Conservation (phyloP, 2,329 filamentous ascomycete genomes). For the Botrytis porri region DNA sequence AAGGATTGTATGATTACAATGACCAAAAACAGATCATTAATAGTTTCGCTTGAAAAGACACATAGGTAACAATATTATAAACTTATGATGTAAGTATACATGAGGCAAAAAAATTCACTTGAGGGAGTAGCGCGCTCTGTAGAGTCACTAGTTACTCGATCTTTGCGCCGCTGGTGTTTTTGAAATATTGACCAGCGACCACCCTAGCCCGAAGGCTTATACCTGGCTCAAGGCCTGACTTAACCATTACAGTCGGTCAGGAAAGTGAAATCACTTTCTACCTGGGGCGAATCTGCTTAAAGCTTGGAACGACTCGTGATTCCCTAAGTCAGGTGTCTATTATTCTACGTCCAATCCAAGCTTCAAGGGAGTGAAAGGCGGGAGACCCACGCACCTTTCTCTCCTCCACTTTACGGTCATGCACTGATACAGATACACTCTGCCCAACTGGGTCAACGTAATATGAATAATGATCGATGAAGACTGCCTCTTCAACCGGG, state of each 20-base stretch:
- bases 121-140: background rate
- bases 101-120: background rate
- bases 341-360: background rate
- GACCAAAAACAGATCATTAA: background rate
- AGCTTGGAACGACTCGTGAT: background rate
- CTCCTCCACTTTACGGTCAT: background rate
- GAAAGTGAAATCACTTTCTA: background rate
- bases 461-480: constrained; percentile 4
- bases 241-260: background rate
- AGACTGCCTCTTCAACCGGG: constrained; percentile 10
- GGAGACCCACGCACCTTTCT: background rate
- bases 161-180: background rate
- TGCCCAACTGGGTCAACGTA: background rate
- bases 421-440: background rate
- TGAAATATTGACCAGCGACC: background rate
- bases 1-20: background rate
- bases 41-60: background rate
- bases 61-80: no score
- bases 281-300: background rate
- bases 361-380: background rate
- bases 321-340: background rate
- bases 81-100: background rate
- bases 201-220: background rate
- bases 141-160: background rate
- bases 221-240: background rate